Base-by-base conservation (phyloP, 495 filamentous ascomycete genomes). In the Ascobolus immersus region DNA sequence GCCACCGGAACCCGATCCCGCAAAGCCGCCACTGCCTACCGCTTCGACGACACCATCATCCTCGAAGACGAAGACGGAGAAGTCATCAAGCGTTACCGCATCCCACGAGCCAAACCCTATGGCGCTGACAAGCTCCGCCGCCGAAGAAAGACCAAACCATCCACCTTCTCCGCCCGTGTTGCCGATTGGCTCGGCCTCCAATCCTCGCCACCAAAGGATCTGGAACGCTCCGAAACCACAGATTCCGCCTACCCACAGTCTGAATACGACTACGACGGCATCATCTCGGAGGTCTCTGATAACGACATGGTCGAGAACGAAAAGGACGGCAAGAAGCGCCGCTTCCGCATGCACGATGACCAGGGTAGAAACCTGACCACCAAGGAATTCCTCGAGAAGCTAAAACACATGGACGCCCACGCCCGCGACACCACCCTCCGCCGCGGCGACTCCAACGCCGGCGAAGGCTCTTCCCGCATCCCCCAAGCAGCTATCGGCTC, bases 1-100 rank as follows among this genome's bases (percentile, higher is more conserved):
- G n/a, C n/a, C n/a, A n/a, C n/a, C n/a, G n/a, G n/a, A n/a, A n/a
- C 38, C 6, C 37, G 36, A 17, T 34, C 28, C 28, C 57, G 64
- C 15, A 62, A 57, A 18, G 71, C 86, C 4, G 89, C 89, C 8
- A 65, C 77, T 44, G 89, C 89, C 3, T 99, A 91, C 45, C 80
- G 91, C 43, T 93, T 84, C 43, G 89, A 49, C 23, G 34, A 42
- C 13, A 47, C 70, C 51, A 84, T 99, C 43, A 93, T 99, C 46
- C 80, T 99, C 11, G 89, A 99, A 53, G 82, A 99, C 44, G 81
- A 84, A 50, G 76, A 92, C 48, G 89, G 89, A 19, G 89, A 99
- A 47, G 89, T 99, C 9, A 67, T 99, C 50, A 89, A 90, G 60
- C 90, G 86, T 38, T 94, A 91, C 50, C 78, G 90, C 34, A 71